Evolutionary conservation across 345 rosid genomes (phyloP).

Genomic region (Lagerstroemia speciosa): DNA sequence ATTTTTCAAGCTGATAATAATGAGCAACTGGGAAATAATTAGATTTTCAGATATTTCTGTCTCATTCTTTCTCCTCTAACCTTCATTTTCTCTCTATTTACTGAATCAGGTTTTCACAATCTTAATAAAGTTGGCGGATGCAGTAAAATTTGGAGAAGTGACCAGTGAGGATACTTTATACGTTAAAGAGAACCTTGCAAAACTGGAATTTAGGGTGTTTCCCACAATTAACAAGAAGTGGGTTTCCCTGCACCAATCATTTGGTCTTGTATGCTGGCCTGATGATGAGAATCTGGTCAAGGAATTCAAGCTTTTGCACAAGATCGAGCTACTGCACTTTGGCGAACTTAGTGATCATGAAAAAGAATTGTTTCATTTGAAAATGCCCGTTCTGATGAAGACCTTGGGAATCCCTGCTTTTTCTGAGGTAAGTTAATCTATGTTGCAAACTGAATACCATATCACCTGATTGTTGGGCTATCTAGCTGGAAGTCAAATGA

Average conservation of each 20-base stretch:
- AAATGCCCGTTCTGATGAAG: constrained; percentile 49
- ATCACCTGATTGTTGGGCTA: not conserved
- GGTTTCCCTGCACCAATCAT: constrained; percentile 81
- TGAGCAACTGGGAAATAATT: too few species aligned
- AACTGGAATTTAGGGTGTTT: constrained; percentile 54
- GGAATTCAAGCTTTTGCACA: constrained; percentile 48
- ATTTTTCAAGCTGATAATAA: too few species aligned
- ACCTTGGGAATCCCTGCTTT: constrained; percentile 71
- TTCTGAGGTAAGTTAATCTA: constrained; percentile 44
- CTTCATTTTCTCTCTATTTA: constrained; percentile 13
- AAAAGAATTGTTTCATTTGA: constrained; percentile 40
- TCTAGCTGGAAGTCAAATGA: not conserved
- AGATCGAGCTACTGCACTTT: constrained; percentile 52
- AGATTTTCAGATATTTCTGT: too few species aligned
- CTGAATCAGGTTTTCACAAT: constrained; percentile 61
- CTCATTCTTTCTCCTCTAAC: constrained; percentile 8
- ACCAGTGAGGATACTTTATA: constrained; percentile 40
- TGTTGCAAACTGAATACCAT: too few species aligned
- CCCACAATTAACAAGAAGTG: constrained; percentile 66
- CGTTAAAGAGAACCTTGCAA: constrained; percentile 48
- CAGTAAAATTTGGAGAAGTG: constrained; percentile 42
- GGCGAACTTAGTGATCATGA: constrained; percentile 43
- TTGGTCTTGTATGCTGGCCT: constrained; percentile 79
- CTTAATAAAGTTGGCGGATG: constrained; percentile 66
- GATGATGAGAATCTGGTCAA: constrained; percentile 56